These are phyloP conservation scores for Tephrocybe rancida DNA, from an alignment of 768 basidiomycete species.

Conservation along the genomic window DNA sequence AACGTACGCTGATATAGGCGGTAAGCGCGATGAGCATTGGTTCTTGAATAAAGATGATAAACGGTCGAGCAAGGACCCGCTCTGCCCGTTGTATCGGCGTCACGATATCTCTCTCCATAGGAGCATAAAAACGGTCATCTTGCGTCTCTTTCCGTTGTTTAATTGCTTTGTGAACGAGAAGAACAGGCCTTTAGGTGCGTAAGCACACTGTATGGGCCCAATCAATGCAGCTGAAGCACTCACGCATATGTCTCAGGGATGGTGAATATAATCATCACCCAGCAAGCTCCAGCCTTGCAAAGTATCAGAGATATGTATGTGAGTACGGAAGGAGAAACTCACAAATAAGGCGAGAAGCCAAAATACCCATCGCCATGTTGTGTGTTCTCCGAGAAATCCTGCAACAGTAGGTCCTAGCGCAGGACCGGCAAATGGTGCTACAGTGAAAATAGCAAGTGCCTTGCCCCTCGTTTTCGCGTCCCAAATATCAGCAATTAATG, in stretches of 20 bases:
- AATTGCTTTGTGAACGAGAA: constrained; percentile 56
- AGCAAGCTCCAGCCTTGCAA: constrained; percentile 50
- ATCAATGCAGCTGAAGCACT: constrained; percentile 12
- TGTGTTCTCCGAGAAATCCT: constrained; percentile 43
- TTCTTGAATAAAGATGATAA: constrained; percentile 64
- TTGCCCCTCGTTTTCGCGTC: constrained; percentile 61
- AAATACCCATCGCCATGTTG: constrained; percentile 70
- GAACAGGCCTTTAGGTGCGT: constrained; percentile 42
- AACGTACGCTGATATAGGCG: constrained; percentile 59
- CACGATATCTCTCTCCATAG: constrained; percentile 45
- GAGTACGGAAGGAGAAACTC: constrained; percentile 20
- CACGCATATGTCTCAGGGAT: constrained; percentile 71
- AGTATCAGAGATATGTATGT: not conserved
- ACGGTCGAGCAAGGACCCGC: constrained; percentile 56
- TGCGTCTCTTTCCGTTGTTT: constrained; percentile 53
- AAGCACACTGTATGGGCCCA: not conserved
- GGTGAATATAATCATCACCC: constrained; percentile 50
- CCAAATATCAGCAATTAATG: constrained; percentile 63
- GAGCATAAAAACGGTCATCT: constrained; percentile 53
- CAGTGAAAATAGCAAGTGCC: constrained; percentile 65
- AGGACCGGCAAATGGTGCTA: constrained; percentile 72
- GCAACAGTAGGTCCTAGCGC: constrained; percentile 57
- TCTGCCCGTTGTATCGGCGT: constrained; percentile 42
- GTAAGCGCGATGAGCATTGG: constrained; percentile 68
- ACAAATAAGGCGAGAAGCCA: constrained; percentile 64